A percentile compares a stretch with the other conserved stretches of the same genome.
Conservation (phyloP, 192 early-diverging fungal species). For the Haplosporangium gracile region DNA sequence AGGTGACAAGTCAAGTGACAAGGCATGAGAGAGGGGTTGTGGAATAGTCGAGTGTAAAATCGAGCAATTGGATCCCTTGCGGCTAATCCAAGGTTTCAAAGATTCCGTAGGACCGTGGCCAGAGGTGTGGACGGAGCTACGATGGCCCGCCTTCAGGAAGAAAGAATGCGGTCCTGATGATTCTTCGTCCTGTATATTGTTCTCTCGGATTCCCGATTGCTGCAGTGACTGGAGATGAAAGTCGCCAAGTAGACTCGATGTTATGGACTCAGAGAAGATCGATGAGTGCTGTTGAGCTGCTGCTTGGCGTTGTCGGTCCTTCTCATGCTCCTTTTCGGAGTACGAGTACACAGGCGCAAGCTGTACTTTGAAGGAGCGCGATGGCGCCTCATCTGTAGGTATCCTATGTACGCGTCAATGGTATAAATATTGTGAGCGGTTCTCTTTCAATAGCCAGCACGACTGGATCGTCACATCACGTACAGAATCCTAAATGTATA, state of each 20-base stretch:
- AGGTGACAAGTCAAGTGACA: background rate
- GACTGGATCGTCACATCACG: no score
- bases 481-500: background rate
- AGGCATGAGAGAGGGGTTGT: background rate
- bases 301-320: conserved; percentile 9
- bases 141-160: background rate
- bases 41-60: background rate
- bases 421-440: background rate
- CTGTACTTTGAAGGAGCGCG: conserved; percentile 16
- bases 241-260: background rate
- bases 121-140: background rate
- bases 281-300: background rate
- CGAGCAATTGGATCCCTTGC: background rate
- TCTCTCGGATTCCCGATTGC: background rate
- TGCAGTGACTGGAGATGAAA: background rate
- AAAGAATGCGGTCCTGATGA: background rate
- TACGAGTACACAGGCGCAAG: conserved; percentile 27
- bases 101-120: background rate
- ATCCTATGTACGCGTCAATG: background rate
- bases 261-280: background rate
- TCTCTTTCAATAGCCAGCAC: no score
- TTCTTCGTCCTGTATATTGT: background rate
- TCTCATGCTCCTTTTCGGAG: conserved; percentile 38
- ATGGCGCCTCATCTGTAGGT: background rate
- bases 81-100: background rate